phyloP scores from a whole-genome alignment of 352 stramenopile genomes.

The Phytophthora colocasiae region DNA sequence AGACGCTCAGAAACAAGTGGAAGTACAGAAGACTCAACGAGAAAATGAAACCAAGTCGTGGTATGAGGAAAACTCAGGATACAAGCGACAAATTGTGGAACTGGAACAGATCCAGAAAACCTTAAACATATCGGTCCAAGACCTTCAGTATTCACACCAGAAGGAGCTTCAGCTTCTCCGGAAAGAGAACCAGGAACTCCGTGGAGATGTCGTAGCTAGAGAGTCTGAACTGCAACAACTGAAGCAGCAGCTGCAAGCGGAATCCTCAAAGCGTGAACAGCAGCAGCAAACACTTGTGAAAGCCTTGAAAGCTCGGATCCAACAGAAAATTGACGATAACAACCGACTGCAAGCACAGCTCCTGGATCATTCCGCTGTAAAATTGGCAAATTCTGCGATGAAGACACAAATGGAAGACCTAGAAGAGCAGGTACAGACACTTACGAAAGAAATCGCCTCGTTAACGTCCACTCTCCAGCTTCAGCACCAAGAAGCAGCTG shows the following conservation, averaged over 20 bases:
- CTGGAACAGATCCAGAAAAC: constrained; percentile 12
- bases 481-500: constrained; percentile 6
- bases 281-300: constrained; percentile 23
- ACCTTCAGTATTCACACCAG: constrained; percentile 10
- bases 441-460: constrained; percentile 10
- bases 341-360: constrained; percentile 9
- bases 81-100: constrained; percentile 12
- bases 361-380: constrained; percentile 2
- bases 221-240: constrained; percentile 8
- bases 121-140: not conserved
- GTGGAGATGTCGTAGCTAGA: constrained; percentile 2
- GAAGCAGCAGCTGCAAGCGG: constrained; percentile 9
- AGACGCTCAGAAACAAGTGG: constrained; percentile 4
- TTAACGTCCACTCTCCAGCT: not conserved
- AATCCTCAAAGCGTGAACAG: constrained; percentile 6
- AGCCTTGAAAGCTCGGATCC: constrained; percentile 22
- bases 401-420: constrained; percentile 8
- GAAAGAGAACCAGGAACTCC: constrained; percentile 18
- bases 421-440: constrained; percentile 1
- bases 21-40: constrained; percentile 10
- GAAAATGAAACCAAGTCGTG: constrained; percentile 2
- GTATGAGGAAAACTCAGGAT: not conserved
- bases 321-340: constrained; percentile 23
- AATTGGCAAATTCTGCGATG: not conserved
- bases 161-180: constrained; percentile 21